These are phyloP conservation scores for Thielaviopsis euricoi DNA, from an alignment of 2,329 filamentous ascomycete genomes.

Conservation along the genomic window DNA sequence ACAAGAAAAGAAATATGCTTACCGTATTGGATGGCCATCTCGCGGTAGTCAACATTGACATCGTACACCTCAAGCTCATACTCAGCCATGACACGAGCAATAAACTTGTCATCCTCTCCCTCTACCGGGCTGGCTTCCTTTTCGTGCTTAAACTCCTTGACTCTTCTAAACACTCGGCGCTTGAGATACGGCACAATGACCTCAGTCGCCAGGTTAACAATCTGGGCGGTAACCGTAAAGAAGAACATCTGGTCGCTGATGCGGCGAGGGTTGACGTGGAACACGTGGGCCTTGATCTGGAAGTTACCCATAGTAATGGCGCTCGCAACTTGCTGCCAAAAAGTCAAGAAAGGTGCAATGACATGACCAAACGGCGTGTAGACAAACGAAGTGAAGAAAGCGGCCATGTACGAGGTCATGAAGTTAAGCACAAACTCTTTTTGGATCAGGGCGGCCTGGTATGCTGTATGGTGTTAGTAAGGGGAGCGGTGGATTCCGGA, in stretches of 20 bases:
- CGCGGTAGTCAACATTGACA: conserved; percentile 75
- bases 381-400: conserved; percentile 85
- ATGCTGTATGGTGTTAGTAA: conserved; percentile 28
- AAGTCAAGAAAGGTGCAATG: conserved; percentile 70
- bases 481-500: background rate
- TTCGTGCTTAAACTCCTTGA: conserved; percentile 50
- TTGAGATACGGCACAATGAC: conserved; percentile 74
- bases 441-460: conserved; percentile 69
- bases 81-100: conserved; percentile 67
- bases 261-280: conserved; percentile 67
- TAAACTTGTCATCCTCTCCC: conserved; percentile 59
- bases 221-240: conserved; percentile 84
- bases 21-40: conserved; percentile 78
- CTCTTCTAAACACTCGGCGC: conserved; percentile 59
- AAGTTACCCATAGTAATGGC: conserved; percentile 63
- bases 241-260: conserved; percentile 88
- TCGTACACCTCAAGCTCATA: conserved; percentile 73
- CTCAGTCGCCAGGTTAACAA: conserved; percentile 76
- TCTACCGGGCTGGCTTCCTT: conserved; percentile 30
- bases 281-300: conserved; percentile 46
- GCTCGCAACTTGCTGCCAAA: conserved; percentile 60
- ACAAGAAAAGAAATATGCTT: conserved; percentile 15
- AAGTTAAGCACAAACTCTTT: conserved; percentile 96
- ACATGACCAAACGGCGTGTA: conserved; percentile 82
- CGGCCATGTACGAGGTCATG: conserved; percentile 83